These are phyloP conservation scores for Phytophthora hybrid DNA, from an alignment of 352 stramenopile genomes.

Conservation along the genomic window DNA sequence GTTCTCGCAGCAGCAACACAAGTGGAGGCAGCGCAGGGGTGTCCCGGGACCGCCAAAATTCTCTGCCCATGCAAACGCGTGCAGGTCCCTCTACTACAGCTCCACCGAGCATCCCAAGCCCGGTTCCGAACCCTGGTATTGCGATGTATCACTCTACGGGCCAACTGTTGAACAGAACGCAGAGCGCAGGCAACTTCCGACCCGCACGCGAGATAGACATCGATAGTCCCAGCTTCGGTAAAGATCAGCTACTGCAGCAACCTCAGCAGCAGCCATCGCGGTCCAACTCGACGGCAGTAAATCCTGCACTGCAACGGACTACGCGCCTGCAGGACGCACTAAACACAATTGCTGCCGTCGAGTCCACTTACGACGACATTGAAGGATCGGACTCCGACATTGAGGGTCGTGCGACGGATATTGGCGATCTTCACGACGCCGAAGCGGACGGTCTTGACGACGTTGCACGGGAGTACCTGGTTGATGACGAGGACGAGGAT, in stretches of 20 bases:
- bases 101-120: constrained; percentile 10
- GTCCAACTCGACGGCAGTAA: constrained; percentile 35
- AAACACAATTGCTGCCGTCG: constrained; percentile 56
- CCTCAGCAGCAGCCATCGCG: constrained; percentile 31
- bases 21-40: constrained; percentile 40
- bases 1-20: constrained; percentile 43
- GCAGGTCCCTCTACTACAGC: constrained; percentile 26
- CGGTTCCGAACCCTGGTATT: constrained; percentile 31
- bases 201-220: constrained; percentile 52
- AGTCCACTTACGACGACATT: constrained; percentile 64
- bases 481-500: constrained; percentile 60
- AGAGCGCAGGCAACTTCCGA: constrained; percentile 53
- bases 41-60: constrained; percentile 69
- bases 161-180: constrained; percentile 47
- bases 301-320: constrained; percentile 36
- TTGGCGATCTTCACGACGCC: constrained; percentile 57
- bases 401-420: constrained; percentile 52
- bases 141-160: constrained; percentile 54
- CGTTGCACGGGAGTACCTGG: constrained; percentile 41
- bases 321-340: constrained; percentile 54
- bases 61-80: constrained; percentile 62
- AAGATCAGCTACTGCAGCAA: constrained; percentile 14
- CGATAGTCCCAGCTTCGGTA: constrained; percentile 41
- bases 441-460: constrained; percentile 47
- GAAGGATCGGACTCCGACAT: constrained; percentile 53